phyloP scores from a whole-genome alignment of 2,329 filamentous ascomycete genomes.

The Aspergillus glaucus region DNA sequence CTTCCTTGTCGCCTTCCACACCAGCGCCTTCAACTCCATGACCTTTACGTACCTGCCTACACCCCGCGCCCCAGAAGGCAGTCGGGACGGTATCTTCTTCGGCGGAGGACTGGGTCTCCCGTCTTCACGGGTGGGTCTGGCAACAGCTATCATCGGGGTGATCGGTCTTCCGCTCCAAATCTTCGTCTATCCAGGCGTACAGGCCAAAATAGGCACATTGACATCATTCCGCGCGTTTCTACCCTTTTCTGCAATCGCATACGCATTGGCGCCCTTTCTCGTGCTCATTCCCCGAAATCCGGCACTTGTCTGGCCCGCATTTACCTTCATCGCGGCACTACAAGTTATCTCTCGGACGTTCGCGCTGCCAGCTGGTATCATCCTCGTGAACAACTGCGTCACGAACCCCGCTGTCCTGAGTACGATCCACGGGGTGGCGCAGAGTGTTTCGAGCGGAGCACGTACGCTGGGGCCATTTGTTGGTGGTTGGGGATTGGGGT shows the following conservation, averaged over 20 bases:
- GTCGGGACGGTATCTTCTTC: constrained; percentile 46
- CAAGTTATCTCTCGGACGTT: constrained; percentile 72
- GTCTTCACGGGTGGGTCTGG: constrained; percentile 64
- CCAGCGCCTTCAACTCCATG: constrained; percentile 69
- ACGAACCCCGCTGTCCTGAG: constrained; percentile 52
- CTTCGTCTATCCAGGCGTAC: constrained; percentile 63
- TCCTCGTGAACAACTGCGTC: constrained; percentile 55
- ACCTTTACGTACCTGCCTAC: constrained; percentile 73
- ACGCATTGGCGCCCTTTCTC: constrained; percentile 64
- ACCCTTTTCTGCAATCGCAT: constrained; percentile 64
- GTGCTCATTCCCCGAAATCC: constrained; percentile 56
- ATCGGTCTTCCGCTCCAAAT: constrained; percentile 71
- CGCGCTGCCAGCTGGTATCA: constrained; percentile 52
- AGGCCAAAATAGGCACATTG: constrained; percentile 61
- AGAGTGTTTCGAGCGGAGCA: constrained; percentile 49
- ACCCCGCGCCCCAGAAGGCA: constrained; percentile 50
- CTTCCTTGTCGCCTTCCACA: constrained; percentile 65
- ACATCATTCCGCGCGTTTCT: constrained; percentile 63
- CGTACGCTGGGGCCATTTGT: constrained; percentile 52
- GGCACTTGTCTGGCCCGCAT: constrained; percentile 57
- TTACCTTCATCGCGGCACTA: constrained; percentile 57
- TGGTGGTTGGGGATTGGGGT: constrained; percentile 49
- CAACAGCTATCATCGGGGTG: constrained; percentile 68
- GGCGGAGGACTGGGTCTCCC: constrained; percentile 69
- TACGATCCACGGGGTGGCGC: constrained; percentile 54